Evolutionary conservation across 768 basidiomycete genomes (phyloP).

Genomic region (Suillus weaverae): DNA sequence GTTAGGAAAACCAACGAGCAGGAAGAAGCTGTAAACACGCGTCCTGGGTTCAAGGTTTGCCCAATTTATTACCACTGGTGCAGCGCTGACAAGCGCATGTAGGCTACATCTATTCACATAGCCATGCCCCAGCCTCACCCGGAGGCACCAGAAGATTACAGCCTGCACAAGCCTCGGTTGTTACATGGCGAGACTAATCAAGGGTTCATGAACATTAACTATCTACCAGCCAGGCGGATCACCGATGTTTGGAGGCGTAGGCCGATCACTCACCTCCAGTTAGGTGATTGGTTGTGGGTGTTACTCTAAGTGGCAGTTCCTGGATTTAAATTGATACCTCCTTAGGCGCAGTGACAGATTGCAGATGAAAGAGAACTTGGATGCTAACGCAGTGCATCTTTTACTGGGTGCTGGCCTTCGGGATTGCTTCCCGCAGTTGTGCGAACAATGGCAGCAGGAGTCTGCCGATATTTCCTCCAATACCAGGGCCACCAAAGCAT

Average conservation of each 20-base stretch:
- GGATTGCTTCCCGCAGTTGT: constrained; percentile 24
- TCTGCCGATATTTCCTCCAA: constrained; percentile 1
- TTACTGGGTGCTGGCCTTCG: constrained; percentile 30
- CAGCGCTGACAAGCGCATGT: neutral
- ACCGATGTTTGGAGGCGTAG: constrained; percentile 6
- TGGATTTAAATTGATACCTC: neutral
- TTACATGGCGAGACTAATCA: constrained; percentile 42
- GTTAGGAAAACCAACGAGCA: constrained; percentile 58
- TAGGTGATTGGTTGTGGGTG: constrained; percentile 24
- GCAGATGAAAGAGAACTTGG: constrained; percentile 23
- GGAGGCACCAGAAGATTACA: constrained; percentile 13
- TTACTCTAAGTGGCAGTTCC: neutral
- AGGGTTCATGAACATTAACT: constrained; percentile 37
- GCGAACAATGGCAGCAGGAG: constrained; percentile 24
- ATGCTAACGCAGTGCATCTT: constrained; percentile 25
- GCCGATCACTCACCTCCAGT: constrained; percentile 7
- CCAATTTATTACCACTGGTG: neutral
- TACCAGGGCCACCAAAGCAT: neutral
- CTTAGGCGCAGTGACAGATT: constrained; percentile 25
- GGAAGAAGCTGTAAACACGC: constrained; percentile 47
- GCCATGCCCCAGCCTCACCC: constrained; percentile 9
- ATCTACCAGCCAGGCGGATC: constrained; percentile 14
- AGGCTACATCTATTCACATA: constrained; percentile 20
- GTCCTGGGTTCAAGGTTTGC: constrained; percentile 48
- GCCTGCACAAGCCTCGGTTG: constrained; percentile 26